Evolutionary conservation across 371 early-diverging fungal species (phyloP).

Genomic region (Haplosporangium sp.): DNA sequence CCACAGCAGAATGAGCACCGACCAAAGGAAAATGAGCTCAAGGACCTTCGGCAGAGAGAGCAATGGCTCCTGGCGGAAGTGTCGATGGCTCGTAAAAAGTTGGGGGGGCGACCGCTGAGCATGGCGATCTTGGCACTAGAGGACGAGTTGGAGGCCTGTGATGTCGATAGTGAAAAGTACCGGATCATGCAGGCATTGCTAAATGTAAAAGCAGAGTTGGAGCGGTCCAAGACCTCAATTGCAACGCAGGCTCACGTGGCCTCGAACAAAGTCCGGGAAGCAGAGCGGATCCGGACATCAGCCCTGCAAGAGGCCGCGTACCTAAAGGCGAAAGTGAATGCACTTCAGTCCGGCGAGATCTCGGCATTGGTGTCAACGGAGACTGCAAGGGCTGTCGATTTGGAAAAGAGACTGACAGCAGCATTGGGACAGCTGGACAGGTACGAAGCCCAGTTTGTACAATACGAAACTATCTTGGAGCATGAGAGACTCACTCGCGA

Average conservation of each 20-base stretch:
- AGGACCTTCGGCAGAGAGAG: conserved; percentile 43
- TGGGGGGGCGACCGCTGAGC: conserved; percentile 39
- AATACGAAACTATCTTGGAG: conserved; percentile 61
- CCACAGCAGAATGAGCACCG: no score
- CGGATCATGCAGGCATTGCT: conserved; percentile 49
- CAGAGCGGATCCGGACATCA: conserved; percentile 65
- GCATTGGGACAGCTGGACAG: conserved; percentile 61
- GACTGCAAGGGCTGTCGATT: conserved; percentile 57
- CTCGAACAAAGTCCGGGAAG: conserved; percentile 62
- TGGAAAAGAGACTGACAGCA: conserved; percentile 60
- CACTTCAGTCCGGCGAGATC: conserved; percentile 46
- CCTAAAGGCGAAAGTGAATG: conserved; percentile 63
- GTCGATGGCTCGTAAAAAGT: conserved; percentile 45
- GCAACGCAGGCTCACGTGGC: conserved; percentile 55
- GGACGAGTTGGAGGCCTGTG: conserved; percentile 42
- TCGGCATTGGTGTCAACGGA: conserved; percentile 57
- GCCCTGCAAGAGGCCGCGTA: conserved; percentile 74
- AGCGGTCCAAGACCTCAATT: conserved; percentile 50
- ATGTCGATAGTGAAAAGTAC: conserved; percentile 50
- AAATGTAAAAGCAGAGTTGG: conserved; percentile 50
- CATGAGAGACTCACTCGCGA: conserved; percentile 59
- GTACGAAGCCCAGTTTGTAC: conserved; percentile 54
- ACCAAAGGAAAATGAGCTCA: conserved; percentile 21
- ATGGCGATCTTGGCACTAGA: conserved; percentile 44
- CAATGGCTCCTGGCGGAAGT: conserved; percentile 50